A percentile compares a stretch with the other conserved stretches of the same genome.
Conservation (phyloP, 495 filamentous ascomycete species). For the Tuber microsphaerosporum region DNA sequence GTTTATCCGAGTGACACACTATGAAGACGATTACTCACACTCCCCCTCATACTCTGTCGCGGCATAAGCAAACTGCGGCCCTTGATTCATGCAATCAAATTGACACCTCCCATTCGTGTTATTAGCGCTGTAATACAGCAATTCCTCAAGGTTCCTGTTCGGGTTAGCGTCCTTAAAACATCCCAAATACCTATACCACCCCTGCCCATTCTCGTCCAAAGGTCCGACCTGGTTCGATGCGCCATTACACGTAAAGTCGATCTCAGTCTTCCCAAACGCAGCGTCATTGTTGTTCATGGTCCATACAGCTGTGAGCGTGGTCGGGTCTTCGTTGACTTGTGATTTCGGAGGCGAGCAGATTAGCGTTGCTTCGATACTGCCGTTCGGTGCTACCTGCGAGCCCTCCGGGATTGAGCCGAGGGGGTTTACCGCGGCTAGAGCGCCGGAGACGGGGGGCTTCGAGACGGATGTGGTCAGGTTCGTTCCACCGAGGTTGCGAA, state of each 20-base stretch:
- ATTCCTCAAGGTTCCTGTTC: slow-evolving; percentile 37
- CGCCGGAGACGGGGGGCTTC: slow-evolving; percentile 45
- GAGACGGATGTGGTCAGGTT: slow-evolving; percentile 45
- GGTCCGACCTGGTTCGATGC: slow-evolving; percentile 39
- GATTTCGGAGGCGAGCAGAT: slow-evolving; percentile 45
- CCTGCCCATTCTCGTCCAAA: slow-evolving; percentile 19
- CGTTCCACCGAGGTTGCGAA: slow-evolving; percentile 43
- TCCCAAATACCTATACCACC: slow-evolving; percentile 41
- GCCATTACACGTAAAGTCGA: slow-evolving; percentile 41
- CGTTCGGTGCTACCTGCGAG: slow-evolving; percentile 38
- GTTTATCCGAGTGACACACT: background rate
- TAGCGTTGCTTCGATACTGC: slow-evolving; percentile 38
- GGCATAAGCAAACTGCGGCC: slow-evolving; percentile 32
- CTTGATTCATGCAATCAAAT: slow-evolving; percentile 25
- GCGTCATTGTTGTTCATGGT: slow-evolving; percentile 44
- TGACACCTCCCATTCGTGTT: slow-evolving; percentile 42
- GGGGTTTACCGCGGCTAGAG: slow-evolving; percentile 44
- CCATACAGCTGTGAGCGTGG: slow-evolving; percentile 30
- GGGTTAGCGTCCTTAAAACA: slow-evolving; percentile 43
- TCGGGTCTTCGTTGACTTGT: slow-evolving; percentile 44
- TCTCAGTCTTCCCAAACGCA: slow-evolving; percentile 40
- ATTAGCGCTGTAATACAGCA: slow-evolving; percentile 29
- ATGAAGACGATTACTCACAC: slow-evolving; percentile 27
- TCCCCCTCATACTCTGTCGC: slow-evolving; percentile 44
- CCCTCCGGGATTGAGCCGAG: slow-evolving; percentile 44